Evolutionary conservation across 495 filamentous ascomycete species (phyloP).

Genomic region (Daldinia loculata): DNA sequence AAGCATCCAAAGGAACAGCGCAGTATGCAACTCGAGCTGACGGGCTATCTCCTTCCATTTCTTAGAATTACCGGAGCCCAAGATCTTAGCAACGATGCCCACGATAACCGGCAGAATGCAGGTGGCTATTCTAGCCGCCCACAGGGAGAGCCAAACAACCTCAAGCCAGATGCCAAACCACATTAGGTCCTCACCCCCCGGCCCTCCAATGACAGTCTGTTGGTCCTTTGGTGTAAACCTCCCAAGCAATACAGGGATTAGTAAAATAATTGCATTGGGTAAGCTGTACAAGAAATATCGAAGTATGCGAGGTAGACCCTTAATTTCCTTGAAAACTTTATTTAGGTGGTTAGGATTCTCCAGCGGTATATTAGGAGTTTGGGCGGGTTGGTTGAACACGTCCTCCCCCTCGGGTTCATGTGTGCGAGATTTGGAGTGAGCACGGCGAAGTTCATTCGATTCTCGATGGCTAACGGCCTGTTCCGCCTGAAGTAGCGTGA

Average conservation of each 20-base stretch:
- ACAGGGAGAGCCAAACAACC: conserved; percentile 90
- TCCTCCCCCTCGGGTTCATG: conserved; percentile 69
- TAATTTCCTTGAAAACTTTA: conserved; percentile 59
- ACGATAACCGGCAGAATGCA: conserved; percentile 76
- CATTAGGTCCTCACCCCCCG: conserved; percentile 78
- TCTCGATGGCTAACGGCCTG: conserved; percentile 69
- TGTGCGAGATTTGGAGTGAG: conserved; percentile 48
- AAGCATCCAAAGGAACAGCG: conserved; percentile 93
- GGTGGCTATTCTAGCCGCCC: conserved; percentile 80
- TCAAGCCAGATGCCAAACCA: conserved; percentile 98
- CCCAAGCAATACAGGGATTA: conserved; percentile 85
- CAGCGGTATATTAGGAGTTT: conserved; percentile 55
- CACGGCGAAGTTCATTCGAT: conserved; percentile 48
- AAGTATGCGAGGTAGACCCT: conserved; percentile 77
- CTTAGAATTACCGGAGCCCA: conserved; percentile 84
- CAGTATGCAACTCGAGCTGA: conserved; percentile 84
- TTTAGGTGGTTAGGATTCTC: conserved; percentile 62
- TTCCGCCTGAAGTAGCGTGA: conserved; percentile 84
- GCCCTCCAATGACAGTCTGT: conserved; percentile 61
- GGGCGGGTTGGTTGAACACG: conserved; percentile 74
- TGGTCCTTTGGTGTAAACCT: conserved; percentile 62
- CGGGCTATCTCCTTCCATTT: conserved; percentile 93
- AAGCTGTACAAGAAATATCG: conserved; percentile 90
- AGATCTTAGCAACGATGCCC: conserved; percentile 72
- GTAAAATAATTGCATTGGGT: conserved; percentile 74